phyloP scores from a whole-genome alignment of 202 grass and related monocot species.

The Zizania palustris region DNA sequence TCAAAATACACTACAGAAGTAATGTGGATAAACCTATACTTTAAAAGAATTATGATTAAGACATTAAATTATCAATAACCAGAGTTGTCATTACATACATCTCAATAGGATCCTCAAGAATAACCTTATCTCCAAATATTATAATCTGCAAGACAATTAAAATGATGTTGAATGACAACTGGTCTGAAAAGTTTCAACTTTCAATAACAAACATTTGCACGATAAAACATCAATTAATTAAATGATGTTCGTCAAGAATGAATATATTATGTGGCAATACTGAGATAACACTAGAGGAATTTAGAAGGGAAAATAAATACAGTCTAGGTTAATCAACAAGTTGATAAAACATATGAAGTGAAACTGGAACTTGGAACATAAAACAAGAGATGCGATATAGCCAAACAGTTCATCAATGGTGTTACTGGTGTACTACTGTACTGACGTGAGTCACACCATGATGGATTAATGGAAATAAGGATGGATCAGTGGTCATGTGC shows the following conservation, averaged over 20 bases:
- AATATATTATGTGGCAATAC: neutral
- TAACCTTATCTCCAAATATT: constrained; percentile 95
- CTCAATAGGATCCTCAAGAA: constrained; percentile 87
- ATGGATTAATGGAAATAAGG: constrained; percentile 8
- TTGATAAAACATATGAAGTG: neutral
- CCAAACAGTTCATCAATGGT: neutral
- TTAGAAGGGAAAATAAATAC: neutral
- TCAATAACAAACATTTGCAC: neutral
- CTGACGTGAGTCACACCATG: neutral
- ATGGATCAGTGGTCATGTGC: constrained; percentile 35
- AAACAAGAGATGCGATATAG: constrained; percentile 17
- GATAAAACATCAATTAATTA: constrained; percentile 30
- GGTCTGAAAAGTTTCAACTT: constrained; percentile 12
- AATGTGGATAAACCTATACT: constrained; percentile 43
- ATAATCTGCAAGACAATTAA: constrained; percentile 70
- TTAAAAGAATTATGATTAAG: constrained; percentile 33
- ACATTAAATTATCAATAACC: constrained; percentile 51
- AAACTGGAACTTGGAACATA: neutral
- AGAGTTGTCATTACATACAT: constrained; percentile 78
- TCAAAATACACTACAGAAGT: constrained; percentile 20
- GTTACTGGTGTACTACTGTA: neutral
- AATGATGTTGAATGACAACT: constrained; percentile 35
- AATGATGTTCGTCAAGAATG: constrained; percentile 13
- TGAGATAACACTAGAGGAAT: neutral
- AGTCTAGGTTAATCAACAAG: neutral